Base-by-base conservation (phyloP, 768 basidiomycete species). In the Suillus americanus region DNA sequence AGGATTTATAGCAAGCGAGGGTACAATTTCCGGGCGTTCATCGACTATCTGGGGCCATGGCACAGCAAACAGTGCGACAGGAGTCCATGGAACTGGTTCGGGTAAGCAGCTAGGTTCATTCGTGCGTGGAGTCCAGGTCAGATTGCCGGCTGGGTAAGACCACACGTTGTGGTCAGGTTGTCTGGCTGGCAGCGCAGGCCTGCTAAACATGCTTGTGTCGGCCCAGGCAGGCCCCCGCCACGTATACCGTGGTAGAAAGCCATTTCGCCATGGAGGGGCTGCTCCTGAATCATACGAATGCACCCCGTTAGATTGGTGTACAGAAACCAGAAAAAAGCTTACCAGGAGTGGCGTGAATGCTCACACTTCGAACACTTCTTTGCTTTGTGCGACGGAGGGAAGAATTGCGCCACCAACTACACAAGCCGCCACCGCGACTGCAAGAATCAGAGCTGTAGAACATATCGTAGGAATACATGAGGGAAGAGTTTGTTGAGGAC, bases 1-100 rank as follows among this genome's bases (percentile, higher is more conserved):
- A 6, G 77, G 77, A 53, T 80, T 80, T 16, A 73, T 74, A 37
- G 73, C 71, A 13, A 80, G 54, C 59, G 68, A 62, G 1, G 72
- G 75, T 1, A 70, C 69, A 40, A 78, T 69, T 40, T 57, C 56
- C 45, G 77, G 65, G 56, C 74, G 73, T 54, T 67, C 8, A 33
- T 69, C 65, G 20, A 23, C 33, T 43, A 14, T 38, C 18, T 25
- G 59, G 9, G 67, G 45, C 70, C 69, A 66, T n/a, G 74, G 67
- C 13, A 74, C 46, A 5, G 75, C 71, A 12, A 75, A 75, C 68
- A 71, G 72, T 6, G 73, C 67, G 9, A 71, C 72, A 3, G 72
- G 72, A 1, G 68, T 65, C 72, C 75, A 75, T 5, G 68, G 68
- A 37, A 23, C 41, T 28, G 33, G n/a, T 25, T 20, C 8, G 12